Evolutionary conservation across 441 rosid species (phyloP).

Genomic region (Sinapis alba): DNA sequence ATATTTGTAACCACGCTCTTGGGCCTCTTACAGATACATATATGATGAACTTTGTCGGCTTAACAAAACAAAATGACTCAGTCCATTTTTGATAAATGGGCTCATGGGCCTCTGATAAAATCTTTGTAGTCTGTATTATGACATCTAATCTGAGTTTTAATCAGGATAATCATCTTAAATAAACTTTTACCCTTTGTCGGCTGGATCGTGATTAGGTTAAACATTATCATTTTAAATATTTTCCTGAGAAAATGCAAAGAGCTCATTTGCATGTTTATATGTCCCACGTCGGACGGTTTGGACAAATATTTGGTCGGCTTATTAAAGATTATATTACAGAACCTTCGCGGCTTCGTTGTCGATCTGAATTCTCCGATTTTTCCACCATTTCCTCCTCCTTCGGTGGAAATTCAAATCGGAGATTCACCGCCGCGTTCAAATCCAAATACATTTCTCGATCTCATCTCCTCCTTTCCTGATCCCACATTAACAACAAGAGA

Average conservation of each 20-base stretch:
- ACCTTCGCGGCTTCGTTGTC: slow-evolving; percentile 8
- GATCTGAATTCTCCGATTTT: slow-evolving; percentile 24
- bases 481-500: neutral
- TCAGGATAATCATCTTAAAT: neutral
- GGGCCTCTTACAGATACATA: too few relatives aligned
- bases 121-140: neutral
- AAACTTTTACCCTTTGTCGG: neutral
- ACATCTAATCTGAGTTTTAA: too few relatives aligned
- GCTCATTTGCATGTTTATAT: slow-evolving; percentile 10
- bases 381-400: slow-evolving; percentile 4
- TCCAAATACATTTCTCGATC: neutral
- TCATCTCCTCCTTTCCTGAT: neutral
- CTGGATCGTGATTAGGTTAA: neutral
- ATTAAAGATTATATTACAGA: neutral
- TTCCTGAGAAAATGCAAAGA: neutral
- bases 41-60: too few relatives aligned
- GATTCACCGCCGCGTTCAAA: slow-evolving; percentile 21
- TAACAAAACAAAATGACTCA: neutral
- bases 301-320: slow-evolving; percentile 17
- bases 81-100: neutral
- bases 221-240: neutral
- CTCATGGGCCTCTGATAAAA: neutral
- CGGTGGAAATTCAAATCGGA: slow-evolving; percentile 22
- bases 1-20: neutral
- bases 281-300: neutral